Conservation (phyloP, 345 rosid species). For the Citrus unshiu region DNA sequence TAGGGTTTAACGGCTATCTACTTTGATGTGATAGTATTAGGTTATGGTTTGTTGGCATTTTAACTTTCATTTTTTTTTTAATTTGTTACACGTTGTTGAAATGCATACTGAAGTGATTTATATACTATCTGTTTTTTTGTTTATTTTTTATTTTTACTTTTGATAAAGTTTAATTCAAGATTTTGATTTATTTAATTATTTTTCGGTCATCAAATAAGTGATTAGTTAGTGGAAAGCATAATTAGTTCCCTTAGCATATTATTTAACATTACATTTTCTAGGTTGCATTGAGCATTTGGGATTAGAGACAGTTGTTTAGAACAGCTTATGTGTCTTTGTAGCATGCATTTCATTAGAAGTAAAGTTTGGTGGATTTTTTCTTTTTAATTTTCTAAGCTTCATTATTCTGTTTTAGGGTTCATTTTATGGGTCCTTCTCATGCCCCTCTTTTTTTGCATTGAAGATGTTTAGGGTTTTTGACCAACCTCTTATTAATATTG, state of each 20-base stretch:
- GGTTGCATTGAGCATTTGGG: not conserved
- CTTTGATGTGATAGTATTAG: not conserved
- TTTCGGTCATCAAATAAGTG: not conserved
- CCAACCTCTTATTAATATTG: no score
- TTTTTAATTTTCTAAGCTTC: not conserved
- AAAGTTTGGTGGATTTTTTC: not conserved
- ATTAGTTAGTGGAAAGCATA: not conserved
- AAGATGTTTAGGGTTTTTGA: not conserved
- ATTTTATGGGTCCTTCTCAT: not conserved
- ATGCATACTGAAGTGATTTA: not conserved
- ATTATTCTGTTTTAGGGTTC: not conserved
- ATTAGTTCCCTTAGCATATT: not conserved
- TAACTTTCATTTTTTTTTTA: not conserved
- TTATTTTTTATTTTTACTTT: not conserved
- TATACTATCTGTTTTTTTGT: not conserved
- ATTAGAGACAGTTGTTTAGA: not conserved
- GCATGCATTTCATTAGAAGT: not conserved
- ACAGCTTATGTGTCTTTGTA: not conserved
- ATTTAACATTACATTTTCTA: not conserved
- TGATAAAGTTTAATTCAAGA: not conserved
- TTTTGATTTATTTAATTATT: not conserved
- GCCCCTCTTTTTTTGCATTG: not conserved
- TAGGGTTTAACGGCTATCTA: not conserved
- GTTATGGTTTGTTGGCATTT: conserved; percentile 5
- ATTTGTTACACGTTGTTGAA: not conserved